Evolutionary conservation across 768 basidiomycete genomes (phyloP).

Genomic region (Mycena capillaripes): DNA sequence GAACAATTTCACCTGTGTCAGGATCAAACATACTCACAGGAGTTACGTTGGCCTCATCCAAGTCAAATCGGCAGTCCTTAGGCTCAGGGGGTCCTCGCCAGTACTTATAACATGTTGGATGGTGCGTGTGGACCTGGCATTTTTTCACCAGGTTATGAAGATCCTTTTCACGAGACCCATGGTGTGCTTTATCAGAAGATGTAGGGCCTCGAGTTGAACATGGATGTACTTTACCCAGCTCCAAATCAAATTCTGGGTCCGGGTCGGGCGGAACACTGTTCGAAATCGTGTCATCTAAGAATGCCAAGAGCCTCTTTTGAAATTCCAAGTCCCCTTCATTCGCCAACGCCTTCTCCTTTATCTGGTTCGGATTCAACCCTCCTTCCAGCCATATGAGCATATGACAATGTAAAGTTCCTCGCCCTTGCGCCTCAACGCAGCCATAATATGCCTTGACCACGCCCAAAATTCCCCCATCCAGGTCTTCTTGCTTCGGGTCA

Average conservation of each 20-base stretch:
- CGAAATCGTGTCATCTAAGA: no score
- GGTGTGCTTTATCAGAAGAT: no score
- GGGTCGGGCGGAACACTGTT: no score
- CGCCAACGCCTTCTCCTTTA: not conserved
- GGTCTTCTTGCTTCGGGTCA: no score
- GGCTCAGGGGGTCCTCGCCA: not conserved
- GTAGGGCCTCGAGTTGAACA: no score
- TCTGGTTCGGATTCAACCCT: not conserved
- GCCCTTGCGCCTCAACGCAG: not conserved
- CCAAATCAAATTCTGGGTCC: no score
- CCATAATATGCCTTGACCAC: no score
- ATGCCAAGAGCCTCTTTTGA: not conserved
- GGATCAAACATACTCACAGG: slow-evolving; percentile 35
- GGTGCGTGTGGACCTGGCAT: not conserved
- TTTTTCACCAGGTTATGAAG: not conserved
- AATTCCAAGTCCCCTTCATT: not conserved
- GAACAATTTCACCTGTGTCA: not conserved
- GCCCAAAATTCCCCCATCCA: no score
- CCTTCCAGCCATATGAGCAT: not conserved
- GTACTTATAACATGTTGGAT: not conserved
- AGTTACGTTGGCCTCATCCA: not conserved
- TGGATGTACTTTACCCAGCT: no score
- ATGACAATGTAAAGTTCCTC: not conserved
- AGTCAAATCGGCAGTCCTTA: slow-evolving; percentile 4
- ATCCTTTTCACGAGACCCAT: not conserved